phyloP scores from a whole-genome alignment of 2,329 filamentous ascomycete genomes.

The Triangularia verruculosa region DNA sequence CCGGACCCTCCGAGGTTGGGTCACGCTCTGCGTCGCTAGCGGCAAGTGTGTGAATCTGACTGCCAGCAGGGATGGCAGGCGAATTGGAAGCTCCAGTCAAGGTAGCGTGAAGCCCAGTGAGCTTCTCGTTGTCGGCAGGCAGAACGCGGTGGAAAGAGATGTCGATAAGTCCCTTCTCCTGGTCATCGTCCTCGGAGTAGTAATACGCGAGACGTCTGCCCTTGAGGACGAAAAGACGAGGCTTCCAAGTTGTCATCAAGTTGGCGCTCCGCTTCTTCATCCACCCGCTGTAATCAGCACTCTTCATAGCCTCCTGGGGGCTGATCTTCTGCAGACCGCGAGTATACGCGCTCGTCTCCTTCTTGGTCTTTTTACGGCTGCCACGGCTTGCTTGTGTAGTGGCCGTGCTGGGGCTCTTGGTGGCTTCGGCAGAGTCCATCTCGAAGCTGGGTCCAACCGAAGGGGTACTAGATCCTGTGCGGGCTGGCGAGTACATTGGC shows the following conservation, averaged over 20 bases:
- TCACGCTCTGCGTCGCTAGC: conserved; percentile 50
- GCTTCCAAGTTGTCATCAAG: conserved; percentile 97
- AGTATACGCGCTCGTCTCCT: conserved; percentile 91
- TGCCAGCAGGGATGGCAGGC: conserved; percentile 52
- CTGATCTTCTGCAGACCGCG: conserved; percentile 78
- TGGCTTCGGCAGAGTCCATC: conserved; percentile 67
- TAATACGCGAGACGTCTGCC: conserved; percentile 92
- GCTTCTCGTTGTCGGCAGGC: conserved; percentile 83
- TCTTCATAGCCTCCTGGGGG: conserved; percentile 78
- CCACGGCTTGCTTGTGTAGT: conserved; percentile 48
- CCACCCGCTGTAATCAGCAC: conserved; percentile 94
- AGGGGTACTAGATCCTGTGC: conserved; percentile 72
- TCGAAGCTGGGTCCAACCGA: conserved; percentile 70
- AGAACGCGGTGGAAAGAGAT: conserved; percentile 98
- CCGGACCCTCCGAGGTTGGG: conserved; percentile 35
- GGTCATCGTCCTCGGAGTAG: conserved; percentile 86
- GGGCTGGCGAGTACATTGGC: conserved; percentile 61
- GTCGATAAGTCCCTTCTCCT: conserved; percentile 94
- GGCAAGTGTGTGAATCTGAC: conserved; percentile 45
- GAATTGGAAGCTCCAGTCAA: conserved; percentile 80
- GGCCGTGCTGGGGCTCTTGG: conserved; percentile 53
- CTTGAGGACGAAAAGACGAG: conserved; percentile 89
- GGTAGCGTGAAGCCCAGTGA: conserved; percentile 87
- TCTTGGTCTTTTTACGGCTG: conserved; percentile 74
- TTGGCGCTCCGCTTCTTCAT: conserved; percentile 99